Conservation (phyloP, 2,329 filamentous ascomycete genomes). For the Cercospora janseana region DNA sequence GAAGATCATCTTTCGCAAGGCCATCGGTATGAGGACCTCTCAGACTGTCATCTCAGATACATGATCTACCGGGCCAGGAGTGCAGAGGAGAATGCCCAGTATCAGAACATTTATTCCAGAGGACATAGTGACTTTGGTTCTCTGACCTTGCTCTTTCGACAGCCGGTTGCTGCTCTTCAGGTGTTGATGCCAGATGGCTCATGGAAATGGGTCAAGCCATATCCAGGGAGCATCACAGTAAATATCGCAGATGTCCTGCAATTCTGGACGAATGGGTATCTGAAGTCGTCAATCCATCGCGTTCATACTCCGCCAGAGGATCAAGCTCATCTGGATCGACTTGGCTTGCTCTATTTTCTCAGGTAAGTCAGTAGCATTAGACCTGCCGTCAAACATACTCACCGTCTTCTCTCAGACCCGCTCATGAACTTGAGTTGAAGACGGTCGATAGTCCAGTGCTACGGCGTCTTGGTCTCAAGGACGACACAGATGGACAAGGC, state of each 20-base stretch:
- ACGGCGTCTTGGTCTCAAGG: constrained; percentile 27
- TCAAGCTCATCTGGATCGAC: constrained; percentile 46
- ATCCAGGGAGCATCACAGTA: constrained; percentile 44
- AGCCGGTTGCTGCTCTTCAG: constrained; percentile 44
- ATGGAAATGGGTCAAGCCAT: constrained; percentile 46
- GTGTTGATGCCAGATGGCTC: constrained; percentile 37
- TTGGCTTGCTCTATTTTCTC: constrained; percentile 47
- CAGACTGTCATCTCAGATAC: constrained; percentile 33
- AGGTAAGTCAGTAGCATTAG: constrained; percentile 12
- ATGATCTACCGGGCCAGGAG: constrained; percentile 35
- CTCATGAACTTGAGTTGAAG: constrained; percentile 31
- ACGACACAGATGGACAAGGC: constrained; percentile 22
- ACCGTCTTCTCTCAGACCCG: constrained; percentile 23
- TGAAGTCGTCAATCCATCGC: constrained; percentile 53
- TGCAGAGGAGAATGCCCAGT: constrained; percentile 32
- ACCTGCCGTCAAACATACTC: background rate
- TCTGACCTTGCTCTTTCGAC: constrained; percentile 46
- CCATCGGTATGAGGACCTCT: constrained; percentile 57
- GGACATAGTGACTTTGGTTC: constrained; percentile 47
- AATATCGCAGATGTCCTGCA: constrained; percentile 44
- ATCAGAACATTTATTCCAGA: constrained; percentile 34
- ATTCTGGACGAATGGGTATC: constrained; percentile 43
- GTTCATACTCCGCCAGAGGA: constrained; percentile 51
- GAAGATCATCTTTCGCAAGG: constrained; percentile 57
- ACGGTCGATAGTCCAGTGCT: constrained; percentile 33